phyloP scores from a whole-genome alignment of 1,139 yeast genomes.

The Saccharomyces uvarum region DNA sequence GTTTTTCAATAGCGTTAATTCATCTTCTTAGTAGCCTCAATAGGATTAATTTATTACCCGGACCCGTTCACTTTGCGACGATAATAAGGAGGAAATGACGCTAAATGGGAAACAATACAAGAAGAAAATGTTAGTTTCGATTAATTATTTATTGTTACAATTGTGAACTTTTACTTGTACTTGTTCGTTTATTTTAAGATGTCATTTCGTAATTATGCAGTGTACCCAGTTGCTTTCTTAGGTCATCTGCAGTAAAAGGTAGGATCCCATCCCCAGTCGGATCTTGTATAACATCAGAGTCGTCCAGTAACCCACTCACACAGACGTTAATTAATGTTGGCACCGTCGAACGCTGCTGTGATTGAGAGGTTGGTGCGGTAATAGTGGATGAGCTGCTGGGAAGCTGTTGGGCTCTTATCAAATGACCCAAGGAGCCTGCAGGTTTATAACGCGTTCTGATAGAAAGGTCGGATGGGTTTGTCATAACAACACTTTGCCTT shows the following conservation, averaged over 20 bases:
- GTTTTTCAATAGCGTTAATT: background rate
- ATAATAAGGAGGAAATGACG: background rate
- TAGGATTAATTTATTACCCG: background rate
- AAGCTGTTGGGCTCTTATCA: constrained; percentile 4
- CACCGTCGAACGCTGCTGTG: background rate
- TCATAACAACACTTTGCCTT: constrained; percentile 65
- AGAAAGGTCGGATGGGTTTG: constrained; percentile 58
- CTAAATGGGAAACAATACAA: background rate
- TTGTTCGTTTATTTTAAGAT: constrained; percentile 7
- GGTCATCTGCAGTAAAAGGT: constrained; percentile 32
- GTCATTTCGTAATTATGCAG: constrained; percentile 27
- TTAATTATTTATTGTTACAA: background rate
- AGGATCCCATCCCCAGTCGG: constrained; percentile 22
- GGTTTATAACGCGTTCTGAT: constrained; percentile 54
- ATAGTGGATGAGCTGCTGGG: background rate
- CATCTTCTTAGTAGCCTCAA: background rate
- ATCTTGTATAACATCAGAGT: constrained; percentile 19
- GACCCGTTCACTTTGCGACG: background rate
- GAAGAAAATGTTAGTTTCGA: background rate
- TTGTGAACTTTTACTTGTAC: background rate
- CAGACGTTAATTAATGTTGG: constrained; percentile 8
- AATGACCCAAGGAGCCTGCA: constrained; percentile 46
- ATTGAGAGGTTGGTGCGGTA: background rate
- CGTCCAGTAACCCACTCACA: constrained; percentile 25
- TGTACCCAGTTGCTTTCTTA: constrained; percentile 34